A percentile compares a stretch with the other conserved stretches of the same genome.
Conservation (phyloP, 352 stramenopile genomes). For the Globisporangium alternatum region DNA sequence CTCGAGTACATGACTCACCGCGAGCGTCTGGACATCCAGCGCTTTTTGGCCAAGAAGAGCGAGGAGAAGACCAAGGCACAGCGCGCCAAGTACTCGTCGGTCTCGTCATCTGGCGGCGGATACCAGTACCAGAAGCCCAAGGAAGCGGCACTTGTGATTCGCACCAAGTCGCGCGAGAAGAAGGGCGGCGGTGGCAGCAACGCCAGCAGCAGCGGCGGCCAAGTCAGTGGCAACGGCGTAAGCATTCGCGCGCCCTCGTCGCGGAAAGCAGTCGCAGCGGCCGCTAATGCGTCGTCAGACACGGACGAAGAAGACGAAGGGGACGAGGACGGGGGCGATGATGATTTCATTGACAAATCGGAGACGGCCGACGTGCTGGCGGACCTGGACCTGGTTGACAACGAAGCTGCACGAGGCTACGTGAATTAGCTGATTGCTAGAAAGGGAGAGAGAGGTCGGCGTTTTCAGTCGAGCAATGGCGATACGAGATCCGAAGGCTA, state of each 20-base stretch:
- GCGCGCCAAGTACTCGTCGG: slow-evolving; percentile 43
- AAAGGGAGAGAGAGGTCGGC: background rate
- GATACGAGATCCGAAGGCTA: background rate
- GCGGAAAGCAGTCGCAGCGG: slow-evolving; percentile 15
- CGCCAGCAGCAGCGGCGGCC: slow-evolving; percentile 34
- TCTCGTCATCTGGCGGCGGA: slow-evolving; percentile 24
- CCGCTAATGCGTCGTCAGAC: slow-evolving; percentile 46
- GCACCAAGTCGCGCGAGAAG: slow-evolving; percentile 60
- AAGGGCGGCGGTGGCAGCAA: slow-evolving; percentile 44
- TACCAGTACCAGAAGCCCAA: slow-evolving; percentile 72
- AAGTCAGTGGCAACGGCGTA: slow-evolving; percentile 32
- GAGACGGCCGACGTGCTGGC: slow-evolving; percentile 18
- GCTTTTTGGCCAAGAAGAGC: slow-evolving; percentile 55
- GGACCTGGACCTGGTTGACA: slow-evolving; percentile 14
- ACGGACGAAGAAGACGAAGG: slow-evolving; percentile 73
- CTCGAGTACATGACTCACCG: slow-evolving; percentile 36
- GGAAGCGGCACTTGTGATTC: slow-evolving; percentile 76
- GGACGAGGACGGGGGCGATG: slow-evolving; percentile 40
- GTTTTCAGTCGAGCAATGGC: background rate
- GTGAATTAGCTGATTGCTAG: background rate
- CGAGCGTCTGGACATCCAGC: slow-evolving; percentile 52
- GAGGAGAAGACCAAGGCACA: slow-evolving; percentile 51
- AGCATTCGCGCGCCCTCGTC: slow-evolving; percentile 44
- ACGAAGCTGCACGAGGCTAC: slow-evolving; percentile 1
- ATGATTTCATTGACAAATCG: slow-evolving; percentile 30